phyloP scores from a whole-genome alignment of 1,284 basidiomycete genomes.

The Ustilago trichophora region DNA sequence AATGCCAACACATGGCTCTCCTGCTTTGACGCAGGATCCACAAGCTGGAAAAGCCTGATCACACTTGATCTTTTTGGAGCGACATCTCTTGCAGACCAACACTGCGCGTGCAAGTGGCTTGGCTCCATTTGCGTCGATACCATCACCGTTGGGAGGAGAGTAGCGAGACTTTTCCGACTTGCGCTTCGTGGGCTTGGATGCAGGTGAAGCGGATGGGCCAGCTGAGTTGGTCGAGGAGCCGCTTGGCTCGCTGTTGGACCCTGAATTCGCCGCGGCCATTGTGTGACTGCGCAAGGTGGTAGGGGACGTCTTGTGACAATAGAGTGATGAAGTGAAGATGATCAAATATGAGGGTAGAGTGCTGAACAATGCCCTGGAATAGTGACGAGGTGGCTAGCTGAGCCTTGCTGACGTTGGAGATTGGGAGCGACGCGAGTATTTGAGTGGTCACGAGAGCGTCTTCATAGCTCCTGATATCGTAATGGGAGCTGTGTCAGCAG shows the following conservation, averaged over 20 bases:
- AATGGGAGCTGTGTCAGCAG: not conserved
- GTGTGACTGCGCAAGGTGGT: not conserved
- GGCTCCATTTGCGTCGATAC: conserved; percentile 8
- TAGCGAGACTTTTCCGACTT: conserved; percentile 14
- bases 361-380: no score
- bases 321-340: no score
- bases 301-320: no score
- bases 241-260: conserved; percentile 20
- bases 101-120: conserved; percentile 44
- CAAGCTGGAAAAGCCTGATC: conserved; percentile 49
- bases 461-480: not conserved
- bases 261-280: conserved; percentile 3
- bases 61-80: conserved; percentile 52
- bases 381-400: no score
- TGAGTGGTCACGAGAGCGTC: conserved; percentile 2
- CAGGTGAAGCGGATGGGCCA: not conserved
- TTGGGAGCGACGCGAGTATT: conserved; percentile 9
- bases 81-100: conserved; percentile 45
- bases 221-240: conserved; percentile 6
- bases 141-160: conserved; percentile 15
- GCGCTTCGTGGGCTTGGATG: conserved; percentile 22
- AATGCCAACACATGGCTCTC: conserved; percentile 44
- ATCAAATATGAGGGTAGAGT: no score
- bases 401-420: no score
- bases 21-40: conserved; percentile 48